Base-by-base conservation (phyloP, 2,329 filamentous ascomycete genomes). In the Ascochyta clinopodiicola region DNA sequence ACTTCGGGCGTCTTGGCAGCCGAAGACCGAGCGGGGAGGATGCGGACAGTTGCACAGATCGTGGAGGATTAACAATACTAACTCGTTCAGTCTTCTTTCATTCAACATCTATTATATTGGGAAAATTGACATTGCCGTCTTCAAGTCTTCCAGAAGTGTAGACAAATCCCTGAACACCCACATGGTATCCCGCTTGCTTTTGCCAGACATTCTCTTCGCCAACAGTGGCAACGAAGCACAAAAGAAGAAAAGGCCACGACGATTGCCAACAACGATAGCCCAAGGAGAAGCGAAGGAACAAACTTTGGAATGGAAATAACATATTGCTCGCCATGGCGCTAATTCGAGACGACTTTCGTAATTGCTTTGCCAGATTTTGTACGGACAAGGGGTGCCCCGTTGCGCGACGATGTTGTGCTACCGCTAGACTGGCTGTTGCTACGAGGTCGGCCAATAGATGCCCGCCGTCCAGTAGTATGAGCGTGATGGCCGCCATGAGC, bases 361-460 rank as follows among this genome's bases (percentile, higher is more conserved):
- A 66, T 63, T 21, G 64, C 64, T 24, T 64, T 61, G 36, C 71
- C 69, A 63, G 72, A 72, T 44, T 68, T 71, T 34, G 67, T 62
- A 43, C 72, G 67, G 44, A 67, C 66, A 53, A 66, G 62, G 36
- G 68, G 57, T 45, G 63, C 57, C 31, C 59, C 57, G 37, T 60
- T 67, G 52, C 71, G 71, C 50, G 75, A 69, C 48, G 75, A 77
- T 44, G 60, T 62, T 44, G 70, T 68, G 48, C 73, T 69, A 44
- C 74, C 75, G 44, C 62, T 66, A 39, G 75, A 70, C 32, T 74
- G 73, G 62, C 72, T 76, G 66, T 76, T 77, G 69, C 75, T 77
- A 42, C 74, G 70, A 52, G 69, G 66, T 57, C 75, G 72, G 49
- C 70, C 72, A 60, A 64, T 62, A 54, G 71, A 67, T 49, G 65